Evolutionary conservation across 495 filamentous ascomycete species (phyloP), one percentile per base, ranked within the genome.

Genomic region (Aspergillus leporis): DNA sequence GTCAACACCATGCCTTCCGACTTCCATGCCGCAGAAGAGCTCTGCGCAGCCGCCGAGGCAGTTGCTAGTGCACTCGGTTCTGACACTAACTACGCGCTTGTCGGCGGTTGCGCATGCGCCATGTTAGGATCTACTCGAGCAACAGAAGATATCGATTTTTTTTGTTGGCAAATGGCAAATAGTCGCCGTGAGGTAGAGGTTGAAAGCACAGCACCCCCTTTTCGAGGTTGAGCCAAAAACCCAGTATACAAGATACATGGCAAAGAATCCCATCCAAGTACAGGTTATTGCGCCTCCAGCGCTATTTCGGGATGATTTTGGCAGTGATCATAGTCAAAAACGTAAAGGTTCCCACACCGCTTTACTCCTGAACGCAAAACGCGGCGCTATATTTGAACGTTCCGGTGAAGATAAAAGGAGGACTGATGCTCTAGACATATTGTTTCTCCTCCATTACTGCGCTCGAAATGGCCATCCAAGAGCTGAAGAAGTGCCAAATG

Each of bases 351-450:
- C 31, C 28, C 13, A 55, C 45, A 30, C 53, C 53, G 5, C 36
- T 21, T 19, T 55, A 36, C n/a, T 55, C 21, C 34, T 55, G 18
- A 55, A 55, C 30, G 53, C 36, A 16, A 55, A 55, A 45, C 45
- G 53, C 21, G 34, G 53, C 12, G 16, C 53, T n/a, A 18, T 55
- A 13, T 7, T 28, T 10, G 34, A 22, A 16, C 34, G 53, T 43
- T n/a, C 53, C 23, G 21, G 23, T 10, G 53, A 55, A 34, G 34
- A 9, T 10, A 55, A 55, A 36, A 55, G n/a, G 40, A 43, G 21
- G 13, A 25, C 53, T 3, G 36, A 55, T 55, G 21, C 40, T 43
- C 14, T 21, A 3, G 53, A 55, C 13, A 46, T 55, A 2, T 7
- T 25, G 5, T 55, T 55, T 28, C 32, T 55, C n/a, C 38, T 55